A percentile compares a stretch with the other conserved stretches of the same genome.
Conservation (phyloP, 306 rosid species). For the Ormosia semicastrata region DNA sequence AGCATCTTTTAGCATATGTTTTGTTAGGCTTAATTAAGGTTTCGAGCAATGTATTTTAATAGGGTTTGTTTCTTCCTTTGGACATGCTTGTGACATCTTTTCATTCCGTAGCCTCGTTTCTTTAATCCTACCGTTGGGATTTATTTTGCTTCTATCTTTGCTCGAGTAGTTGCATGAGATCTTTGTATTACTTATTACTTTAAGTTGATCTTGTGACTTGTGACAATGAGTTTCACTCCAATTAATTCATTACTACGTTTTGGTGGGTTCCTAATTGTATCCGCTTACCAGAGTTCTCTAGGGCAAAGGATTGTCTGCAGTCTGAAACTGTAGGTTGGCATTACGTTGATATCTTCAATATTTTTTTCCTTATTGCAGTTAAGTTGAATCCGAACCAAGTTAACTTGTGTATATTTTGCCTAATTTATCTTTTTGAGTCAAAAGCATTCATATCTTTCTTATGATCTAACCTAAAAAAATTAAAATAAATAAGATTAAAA, state of each 20-base stretch:
- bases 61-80: slow-evolving; percentile 41
- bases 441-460: no score
- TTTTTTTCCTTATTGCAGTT: no score
- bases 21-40: slow-evolving; percentile 31
- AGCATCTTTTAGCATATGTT: slow-evolving; percentile 24
- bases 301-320: no score
- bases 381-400: no score
- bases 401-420: no score
- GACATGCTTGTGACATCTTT: slow-evolving; percentile 28
- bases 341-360: no score
- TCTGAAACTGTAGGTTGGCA: no score
- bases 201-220: not conserved
- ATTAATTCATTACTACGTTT: not conserved
- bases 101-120: slow-evolving; percentile 2
- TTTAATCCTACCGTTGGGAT: not conserved
- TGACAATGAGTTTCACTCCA: not conserved
- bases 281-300: no score
- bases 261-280: not conserved
- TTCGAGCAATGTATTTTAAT: slow-evolving; percentile 2
- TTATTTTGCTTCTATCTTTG: not conserved
- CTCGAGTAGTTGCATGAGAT: not conserved
- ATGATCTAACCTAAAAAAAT: accelerated
- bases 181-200: not conserved
- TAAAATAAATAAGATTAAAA: no score
- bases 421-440: no score